Evolutionary conservation across 1,284 basidiomycete species (phyloP), one percentile per base, ranked within the genome.

Genomic region (Cryptococcus neoformans): DNA sequence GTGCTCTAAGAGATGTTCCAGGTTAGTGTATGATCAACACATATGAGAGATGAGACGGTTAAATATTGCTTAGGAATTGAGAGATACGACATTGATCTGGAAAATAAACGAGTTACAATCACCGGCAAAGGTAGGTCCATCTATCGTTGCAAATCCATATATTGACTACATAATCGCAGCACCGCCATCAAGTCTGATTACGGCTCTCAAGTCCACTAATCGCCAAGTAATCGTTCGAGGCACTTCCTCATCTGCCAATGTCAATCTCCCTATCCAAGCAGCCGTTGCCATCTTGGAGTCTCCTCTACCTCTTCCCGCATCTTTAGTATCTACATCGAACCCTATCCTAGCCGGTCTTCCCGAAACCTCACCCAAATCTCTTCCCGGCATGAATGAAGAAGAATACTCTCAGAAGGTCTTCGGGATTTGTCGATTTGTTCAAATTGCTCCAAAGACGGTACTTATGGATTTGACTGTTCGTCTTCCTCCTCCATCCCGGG

Each of bases 191-290:
- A 65, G 69, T 16, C 70, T 79, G 17, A 67, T 73, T 14, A 58
- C 69, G 7, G 77, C 76, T 3, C 68, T 79, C 39, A 78, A 77
- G 58, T 66, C 67, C 8, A 78, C 77, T 3, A 63, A 76, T 21
- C 73, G 77, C 40, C 78, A 79, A 67, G 76, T 78, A 17, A 70
- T 79, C n/a, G 77, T 78, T 44, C 67, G 77, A 11, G 78, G 78
- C 38, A 60, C 75, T 6, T 70, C 70, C 42, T 62, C 72, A 40
- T 62, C 72, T 1, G 64, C 66, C 39, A 57, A 60, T 36, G 55
- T 64, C 12, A 53, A 56, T 44, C 48, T 62, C 8, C 66, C 68
- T 1, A 52, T 63, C 8, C 56, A 68, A 53, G 78, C 78, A 0
- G 78, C 77, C 38, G 72, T 79, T 0, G 69, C 76, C 7, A 78